Evolutionary conservation across 1,284 basidiomycete species (phyloP).

Genomic region (Trichosporon inkin): DNA sequence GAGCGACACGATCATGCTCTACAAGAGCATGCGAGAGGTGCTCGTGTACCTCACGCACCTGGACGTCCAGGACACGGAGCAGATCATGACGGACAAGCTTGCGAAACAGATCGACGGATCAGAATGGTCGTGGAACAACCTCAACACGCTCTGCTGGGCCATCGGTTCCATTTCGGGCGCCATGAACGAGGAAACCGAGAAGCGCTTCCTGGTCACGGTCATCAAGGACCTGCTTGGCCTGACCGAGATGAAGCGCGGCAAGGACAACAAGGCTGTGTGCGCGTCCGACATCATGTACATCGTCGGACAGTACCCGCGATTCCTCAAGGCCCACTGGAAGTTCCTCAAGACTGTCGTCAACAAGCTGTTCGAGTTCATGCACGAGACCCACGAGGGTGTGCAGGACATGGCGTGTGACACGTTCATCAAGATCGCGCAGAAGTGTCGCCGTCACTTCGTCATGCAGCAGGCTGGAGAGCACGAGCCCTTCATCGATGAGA

Average conservation of each 20-base stretch:
- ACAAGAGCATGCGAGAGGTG: slow-evolving; percentile 98
- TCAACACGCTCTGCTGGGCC: slow-evolving; percentile 99
- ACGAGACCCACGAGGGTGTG: slow-evolving; percentile 99
- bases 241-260: slow-evolving; percentile 97
- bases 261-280: slow-evolving; percentile 99
- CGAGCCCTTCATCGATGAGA: slow-evolving; percentile 98
- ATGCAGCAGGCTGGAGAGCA: slow-evolving; percentile 97
- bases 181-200: slow-evolving; percentile 99
- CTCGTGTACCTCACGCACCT: slow-evolving; percentile 96
- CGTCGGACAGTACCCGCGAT: slow-evolving; percentile 98
- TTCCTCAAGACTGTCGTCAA: slow-evolving; percentile 99
- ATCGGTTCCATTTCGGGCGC: slow-evolving; percentile 99
- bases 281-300: slow-evolving; percentile 99
- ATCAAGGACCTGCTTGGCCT: slow-evolving; percentile 97
- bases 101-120: slow-evolving; percentile 94
- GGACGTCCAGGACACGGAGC: slow-evolving; percentile 93
- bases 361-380: slow-evolving; percentile 99
- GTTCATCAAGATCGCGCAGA: slow-evolving; percentile 99
- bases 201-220: slow-evolving; percentile 97
- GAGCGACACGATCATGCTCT: slow-evolving; percentile 95
- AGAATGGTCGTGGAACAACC: slow-evolving; percentile 99
- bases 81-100: slow-evolving; percentile 94
- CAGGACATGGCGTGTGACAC: slow-evolving; percentile 99
- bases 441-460: slow-evolving; percentile 96
- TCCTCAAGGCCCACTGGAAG: slow-evolving; percentile 99